phyloP scores from a whole-genome alignment of 2,329 filamentous ascomycete species.

The Hypoxylon sp. region DNA sequence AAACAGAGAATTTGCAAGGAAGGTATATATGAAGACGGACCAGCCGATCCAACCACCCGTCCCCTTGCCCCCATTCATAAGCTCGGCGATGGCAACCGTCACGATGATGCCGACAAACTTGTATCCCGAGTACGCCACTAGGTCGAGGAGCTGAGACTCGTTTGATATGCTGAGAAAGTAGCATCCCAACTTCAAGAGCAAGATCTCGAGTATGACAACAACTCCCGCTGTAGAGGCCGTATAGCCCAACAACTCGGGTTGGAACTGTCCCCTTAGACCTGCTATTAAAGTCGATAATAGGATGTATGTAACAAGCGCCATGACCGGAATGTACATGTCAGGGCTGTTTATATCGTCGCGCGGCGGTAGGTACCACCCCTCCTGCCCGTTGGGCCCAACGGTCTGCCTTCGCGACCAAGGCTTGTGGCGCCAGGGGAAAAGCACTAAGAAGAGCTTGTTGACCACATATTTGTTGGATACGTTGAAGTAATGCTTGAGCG shows the following conservation, averaged over 20 bases:
- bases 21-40: constrained; percentile 91
- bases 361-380: constrained; percentile 87
- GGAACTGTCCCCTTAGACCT: constrained; percentile 89
- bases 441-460: constrained; percentile 90
- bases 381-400: constrained; percentile 75
- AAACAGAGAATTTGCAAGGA: constrained; percentile 94
- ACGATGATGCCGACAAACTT: constrained; percentile 98
- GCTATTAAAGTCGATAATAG: constrained; percentile 91
- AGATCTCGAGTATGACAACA: constrained; percentile 87
- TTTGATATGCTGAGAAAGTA: constrained; percentile 95
- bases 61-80: constrained; percentile 81
- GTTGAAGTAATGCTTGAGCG: constrained; percentile 99
- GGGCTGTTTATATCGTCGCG: constrained; percentile 97
- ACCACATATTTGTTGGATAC: constrained; percentile 97
- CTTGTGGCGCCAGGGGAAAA: constrained; percentile 98
- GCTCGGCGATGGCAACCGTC: constrained; percentile 83
- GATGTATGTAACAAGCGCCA: constrained; percentile 98
- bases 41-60: constrained; percentile 91
- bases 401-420: constrained; percentile 95
- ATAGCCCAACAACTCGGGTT: constrained; percentile 91
- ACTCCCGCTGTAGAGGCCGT: constrained; percentile 87
- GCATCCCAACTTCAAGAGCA: constrained; percentile 91
- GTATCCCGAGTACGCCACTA: constrained; percentile 97
- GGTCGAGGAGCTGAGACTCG: constrained; percentile 90
- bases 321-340: constrained; percentile 97